These are phyloP conservation scores for Thymus mandschuricus DNA, from an alignment of 257 asterid genomes.

Conservation along the genomic window DNA sequence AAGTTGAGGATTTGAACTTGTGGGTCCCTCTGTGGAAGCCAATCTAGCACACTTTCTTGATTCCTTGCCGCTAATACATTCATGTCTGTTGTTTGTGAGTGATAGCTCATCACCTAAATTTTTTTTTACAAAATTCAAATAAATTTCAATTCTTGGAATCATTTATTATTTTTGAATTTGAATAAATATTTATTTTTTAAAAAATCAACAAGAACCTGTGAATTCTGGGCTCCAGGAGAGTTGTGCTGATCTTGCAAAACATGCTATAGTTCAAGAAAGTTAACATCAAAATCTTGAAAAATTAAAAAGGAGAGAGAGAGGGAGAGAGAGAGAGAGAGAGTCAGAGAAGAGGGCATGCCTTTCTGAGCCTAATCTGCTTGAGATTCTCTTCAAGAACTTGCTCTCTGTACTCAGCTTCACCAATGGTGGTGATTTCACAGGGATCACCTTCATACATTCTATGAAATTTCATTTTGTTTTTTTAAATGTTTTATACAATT, in stretches of 20 bases:
- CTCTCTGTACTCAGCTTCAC: conserved; percentile 82
- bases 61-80: conserved; percentile 46
- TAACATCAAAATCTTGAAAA: not conserved
- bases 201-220: conserved; percentile 46
- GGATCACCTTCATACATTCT: conserved; percentile 78
- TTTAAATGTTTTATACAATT: not conserved
- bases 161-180: too few relatives aligned
- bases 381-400: conserved; percentile 73
- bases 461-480: not conserved
- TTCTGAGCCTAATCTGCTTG: conserved; percentile 63
- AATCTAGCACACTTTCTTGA: conserved; percentile 49
- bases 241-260: conserved; percentile 57
- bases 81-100: conserved; percentile 39
- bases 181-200: not conserved
- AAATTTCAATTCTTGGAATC: too few relatives aligned
- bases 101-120: conserved; percentile 52
- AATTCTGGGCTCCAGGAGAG: conserved; percentile 48
- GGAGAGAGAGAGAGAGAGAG: not conserved
- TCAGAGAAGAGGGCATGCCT: conserved; percentile 42
- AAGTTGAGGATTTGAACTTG: conserved; percentile 71
- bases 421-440: conserved; percentile 53
- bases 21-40: conserved; percentile 79
- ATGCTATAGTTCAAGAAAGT: conserved; percentile 41
- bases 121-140: too few relatives aligned
- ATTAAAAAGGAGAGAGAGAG: not conserved